A percentile compares a stretch with the other conserved stretches of the same genome.
Evolutionary conservation across 495 filamentous ascomycete genomes (phyloP).

Genomic region (Margaritispora aquatica): DNA sequence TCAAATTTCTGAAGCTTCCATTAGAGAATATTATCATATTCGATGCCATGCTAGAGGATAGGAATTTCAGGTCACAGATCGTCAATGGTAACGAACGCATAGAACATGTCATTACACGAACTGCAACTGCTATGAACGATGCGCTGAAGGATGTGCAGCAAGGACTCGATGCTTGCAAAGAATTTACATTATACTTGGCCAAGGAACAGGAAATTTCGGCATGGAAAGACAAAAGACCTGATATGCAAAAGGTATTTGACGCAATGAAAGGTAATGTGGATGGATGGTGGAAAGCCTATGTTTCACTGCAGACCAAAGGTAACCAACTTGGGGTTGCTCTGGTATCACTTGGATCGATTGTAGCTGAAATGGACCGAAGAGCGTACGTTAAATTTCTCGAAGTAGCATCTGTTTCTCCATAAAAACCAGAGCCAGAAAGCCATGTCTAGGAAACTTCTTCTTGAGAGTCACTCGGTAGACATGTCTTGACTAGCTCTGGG

Average conservation of each 20-base stretch:
- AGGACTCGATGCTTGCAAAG: slow-evolving; percentile 68
- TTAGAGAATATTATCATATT: slow-evolving; percentile 80
- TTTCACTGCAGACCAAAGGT: slow-evolving; percentile 61
- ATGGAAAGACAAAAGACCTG: slow-evolving; percentile 44
- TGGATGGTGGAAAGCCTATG: slow-evolving; percentile 73
- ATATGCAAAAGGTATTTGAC: slow-evolving; percentile 59
- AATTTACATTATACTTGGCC: slow-evolving; percentile 69
- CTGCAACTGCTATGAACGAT: slow-evolving; percentile 66
- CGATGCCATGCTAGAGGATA: slow-evolving; percentile 81
- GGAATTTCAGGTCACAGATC: slow-evolving; percentile 72
- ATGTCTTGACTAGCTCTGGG: neutral
- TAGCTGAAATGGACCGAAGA: slow-evolving; percentile 71
- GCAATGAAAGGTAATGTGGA: slow-evolving; percentile 82
- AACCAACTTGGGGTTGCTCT: slow-evolving; percentile 53
- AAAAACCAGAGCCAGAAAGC: neutral
- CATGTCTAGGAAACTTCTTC: neutral
- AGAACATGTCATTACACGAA: slow-evolving; percentile 78
- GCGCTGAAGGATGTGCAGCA: slow-evolving; percentile 70
- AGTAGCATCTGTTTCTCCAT: neutral
- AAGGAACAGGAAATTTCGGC: slow-evolving; percentile 49
- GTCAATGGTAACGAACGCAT: slow-evolving; percentile 86
- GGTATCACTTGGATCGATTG: slow-evolving; percentile 56
- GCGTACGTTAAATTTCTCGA: slow-evolving; percentile 27
- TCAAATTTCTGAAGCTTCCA: slow-evolving; percentile 74
- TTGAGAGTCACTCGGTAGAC: neutral